These are phyloP conservation scores for Irpex sp. DNA, from an alignment of 1,284 basidiomycete species.

Conservation along the genomic window DNA sequence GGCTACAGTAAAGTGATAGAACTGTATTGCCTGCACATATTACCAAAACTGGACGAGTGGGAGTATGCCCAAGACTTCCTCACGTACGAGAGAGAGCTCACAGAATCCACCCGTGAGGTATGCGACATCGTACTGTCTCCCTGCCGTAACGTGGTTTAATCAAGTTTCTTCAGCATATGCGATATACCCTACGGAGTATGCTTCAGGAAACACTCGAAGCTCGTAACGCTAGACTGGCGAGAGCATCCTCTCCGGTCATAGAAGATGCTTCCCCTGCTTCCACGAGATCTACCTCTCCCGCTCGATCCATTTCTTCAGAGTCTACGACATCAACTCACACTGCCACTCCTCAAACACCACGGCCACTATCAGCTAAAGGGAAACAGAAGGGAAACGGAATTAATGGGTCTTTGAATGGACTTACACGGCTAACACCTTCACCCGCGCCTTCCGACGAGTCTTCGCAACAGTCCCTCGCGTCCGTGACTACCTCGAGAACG, in stretches of 20 bases:
- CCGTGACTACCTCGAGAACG: constrained; percentile 26
- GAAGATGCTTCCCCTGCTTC: constrained; percentile 16
- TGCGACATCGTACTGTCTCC: constrained; percentile 16
- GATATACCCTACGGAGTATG: constrained; percentile 6
- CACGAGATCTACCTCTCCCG: constrained; percentile 38
- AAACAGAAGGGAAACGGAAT: constrained; percentile 7
- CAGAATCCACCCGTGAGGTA: constrained; percentile 50
- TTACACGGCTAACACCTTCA: constrained; percentile 15
- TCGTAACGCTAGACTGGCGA: constrained; percentile 23
- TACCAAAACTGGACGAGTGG: constrained; percentile 73
- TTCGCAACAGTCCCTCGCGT: constrained; percentile 25
- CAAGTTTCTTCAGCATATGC: background rate
- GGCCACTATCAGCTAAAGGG: constrained; percentile 9
- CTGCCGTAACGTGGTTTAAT: background rate
- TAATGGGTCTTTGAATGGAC: constrained; percentile 9
- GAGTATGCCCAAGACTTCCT: constrained; percentile 73
- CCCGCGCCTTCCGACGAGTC: constrained; percentile 15
- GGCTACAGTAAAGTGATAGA: constrained; percentile 73
- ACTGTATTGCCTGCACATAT: constrained; percentile 66
- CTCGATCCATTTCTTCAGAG: constrained; percentile 36
- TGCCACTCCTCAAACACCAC: constrained; percentile 28
- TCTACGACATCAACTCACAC: constrained; percentile 28
- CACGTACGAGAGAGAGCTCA: constrained; percentile 64
- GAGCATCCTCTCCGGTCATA: constrained; percentile 10
- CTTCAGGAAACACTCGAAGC: constrained; percentile 17